Evolutionary conservation across 441 rosid species (phyloP).

Genomic region (Flueggea neowawraea): DNA sequence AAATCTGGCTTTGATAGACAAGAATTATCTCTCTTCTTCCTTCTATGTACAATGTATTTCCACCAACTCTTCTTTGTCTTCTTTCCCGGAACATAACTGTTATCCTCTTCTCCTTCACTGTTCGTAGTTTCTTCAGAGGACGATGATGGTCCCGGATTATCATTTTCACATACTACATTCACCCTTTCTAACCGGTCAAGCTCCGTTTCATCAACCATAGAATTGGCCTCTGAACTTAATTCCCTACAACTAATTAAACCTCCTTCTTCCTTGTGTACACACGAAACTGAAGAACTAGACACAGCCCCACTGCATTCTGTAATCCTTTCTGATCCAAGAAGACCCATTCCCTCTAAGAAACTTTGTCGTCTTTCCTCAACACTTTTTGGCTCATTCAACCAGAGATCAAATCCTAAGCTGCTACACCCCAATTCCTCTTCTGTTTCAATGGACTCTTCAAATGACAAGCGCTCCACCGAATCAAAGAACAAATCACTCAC

Average conservation of each 20-base stretch:
- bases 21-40: constrained; percentile 14
- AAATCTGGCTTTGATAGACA: constrained; percentile 13
- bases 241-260: constrained; percentile 33
- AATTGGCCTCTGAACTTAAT: constrained; percentile 27
- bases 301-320: constrained; percentile 42
- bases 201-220: constrained; percentile 33
- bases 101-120: constrained; percentile 21
- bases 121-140: constrained; percentile 17
- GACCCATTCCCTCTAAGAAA: constrained; percentile 52
- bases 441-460: constrained; percentile 24
- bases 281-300: constrained; percentile 27
- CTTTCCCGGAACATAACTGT: constrained; percentile 14
- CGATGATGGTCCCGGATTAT: constrained; percentile 11
- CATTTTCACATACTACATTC: constrained; percentile 14
- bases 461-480: constrained; percentile 45
- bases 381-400: constrained; percentile 63
- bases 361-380: constrained; percentile 61
- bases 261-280: constrained; percentile 18
- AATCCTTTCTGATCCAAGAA: constrained; percentile 40
- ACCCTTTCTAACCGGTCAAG: constrained; percentile 11
- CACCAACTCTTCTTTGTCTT: constrained; percentile 53
- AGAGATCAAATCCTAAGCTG: constrained; percentile 39
- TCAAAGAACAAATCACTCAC: constrained; percentile 64
- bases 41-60: constrained; percentile 29
- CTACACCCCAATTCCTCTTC: constrained; percentile 13